phyloP scores from a whole-genome alignment of 768 basidiomycete species.

The Suillus sp. region DNA sequence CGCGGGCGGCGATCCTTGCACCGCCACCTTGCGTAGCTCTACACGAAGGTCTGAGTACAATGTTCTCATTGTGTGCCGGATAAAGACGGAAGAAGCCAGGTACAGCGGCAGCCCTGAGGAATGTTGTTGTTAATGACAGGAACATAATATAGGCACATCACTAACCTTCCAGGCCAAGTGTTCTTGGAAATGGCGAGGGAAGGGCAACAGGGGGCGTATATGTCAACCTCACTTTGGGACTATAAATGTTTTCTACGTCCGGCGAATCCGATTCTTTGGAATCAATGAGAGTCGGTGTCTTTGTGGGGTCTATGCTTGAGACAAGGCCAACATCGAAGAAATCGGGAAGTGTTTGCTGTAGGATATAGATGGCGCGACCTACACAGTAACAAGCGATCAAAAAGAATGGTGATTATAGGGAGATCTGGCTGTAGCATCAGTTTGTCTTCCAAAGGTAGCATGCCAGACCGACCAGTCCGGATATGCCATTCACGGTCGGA shows the following conservation, averaged over 20 bases:
- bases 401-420: conserved; percentile 8
- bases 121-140: neutral
- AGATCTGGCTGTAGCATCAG: conserved; percentile 33
- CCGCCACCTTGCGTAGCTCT: conserved; percentile 50
- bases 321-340: conserved; percentile 74
- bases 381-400: neutral
- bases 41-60: conserved; percentile 69
- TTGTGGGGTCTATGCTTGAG: conserved; percentile 51
- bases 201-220: conserved; percentile 71
- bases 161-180: conserved; percentile 70
- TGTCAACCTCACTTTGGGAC: conserved; percentile 57
- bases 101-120: conserved; percentile 68
- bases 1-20: conserved; percentile 24
- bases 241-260: conserved; percentile 56
- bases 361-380: conserved; percentile 73
- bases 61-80: conserved; percentile 75
- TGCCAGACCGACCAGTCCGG: conserved; percentile 56
- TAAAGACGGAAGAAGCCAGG: conserved; percentile 65
- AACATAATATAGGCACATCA: neutral
- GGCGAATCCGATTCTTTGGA: conserved; percentile 19
- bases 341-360: conserved; percentile 68
- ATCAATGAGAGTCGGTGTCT: conserved; percentile 35
- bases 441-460: conserved; percentile 20
- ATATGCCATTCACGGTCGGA: conserved; percentile 80
- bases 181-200: conserved; percentile 70